Evolutionary conservation across 2,329 filamentous ascomycete species (phyloP), one percentile per base, ranked within the genome.

Genomic region (Colletotrichum sp.): DNA sequence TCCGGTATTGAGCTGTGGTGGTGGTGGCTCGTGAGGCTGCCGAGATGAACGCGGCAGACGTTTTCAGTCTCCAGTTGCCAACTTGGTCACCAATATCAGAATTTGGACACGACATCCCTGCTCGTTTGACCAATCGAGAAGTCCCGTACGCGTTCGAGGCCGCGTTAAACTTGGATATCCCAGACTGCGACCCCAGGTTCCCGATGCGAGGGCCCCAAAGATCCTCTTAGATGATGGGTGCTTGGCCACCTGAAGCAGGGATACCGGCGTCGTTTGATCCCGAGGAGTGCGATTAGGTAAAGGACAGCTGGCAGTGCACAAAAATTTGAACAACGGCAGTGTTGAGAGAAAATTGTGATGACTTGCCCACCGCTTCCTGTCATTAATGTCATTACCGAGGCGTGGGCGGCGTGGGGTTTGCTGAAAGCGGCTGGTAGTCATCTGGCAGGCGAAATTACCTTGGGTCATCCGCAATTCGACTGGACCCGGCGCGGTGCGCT

Each of bases 381-480:
- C 24, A 77, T 71, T 71, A 77, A 55, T 71, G 69, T 77, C 24
- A 77, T 75, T 75, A 77, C 65, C 71, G 73, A 76, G 69, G 59
- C 69, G 59, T 71, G 69, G 65, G 62, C 67, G 32, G 62, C 65
- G 74, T 76, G 75, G 75, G 75, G 75, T 75, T 49, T 64, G 34
- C 65, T 74, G 65, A 71, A 76, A 75, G 65, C 71, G 65, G 75
- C 65, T 65, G 65, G 55, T 62, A 55, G 73, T 77, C 67, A 75
- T 65, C 66, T 75, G 60, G 34, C 75, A 77, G 66, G 71, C 75
- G 75, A 77, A 39, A 77, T 77, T 75, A 75, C 32, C 67, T 69
- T 75, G 71, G 71, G 75, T 57, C 71, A 71, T 75, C 75, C 71
- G 65, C 75, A 75, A 77, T 77, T 77, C 71, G 36, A 75, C 64